Evolutionary conservation across 1,284 basidiomycete species (phyloP).

Genomic region (Malassezia nana): DNA sequence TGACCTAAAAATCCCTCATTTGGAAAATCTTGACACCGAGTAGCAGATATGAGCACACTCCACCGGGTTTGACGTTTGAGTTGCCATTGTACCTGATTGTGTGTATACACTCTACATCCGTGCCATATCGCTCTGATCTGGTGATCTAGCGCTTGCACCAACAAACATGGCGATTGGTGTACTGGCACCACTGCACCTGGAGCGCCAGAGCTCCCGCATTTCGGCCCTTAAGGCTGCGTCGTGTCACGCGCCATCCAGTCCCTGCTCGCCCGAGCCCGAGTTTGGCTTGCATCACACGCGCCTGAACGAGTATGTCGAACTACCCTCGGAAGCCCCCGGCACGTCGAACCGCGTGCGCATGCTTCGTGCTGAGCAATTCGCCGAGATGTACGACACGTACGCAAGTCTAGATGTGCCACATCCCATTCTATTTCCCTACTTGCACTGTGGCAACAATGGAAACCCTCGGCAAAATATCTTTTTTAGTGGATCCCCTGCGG

Average conservation of each 20-base stretch:
- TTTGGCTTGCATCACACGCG: background rate
- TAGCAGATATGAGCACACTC: no score
- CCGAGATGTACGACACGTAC: slow-evolving; percentile 28
- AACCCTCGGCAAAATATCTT: slow-evolving; percentile 36
- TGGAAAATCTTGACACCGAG: background rate
- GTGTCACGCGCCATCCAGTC: background rate
- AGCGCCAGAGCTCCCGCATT: background rate
- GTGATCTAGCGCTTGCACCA: background rate
- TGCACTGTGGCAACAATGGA: slow-evolving; percentile 43
- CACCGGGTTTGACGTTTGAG: no score
- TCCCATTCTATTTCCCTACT: slow-evolving; percentile 39
- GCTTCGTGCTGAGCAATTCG: slow-evolving; percentile 26
- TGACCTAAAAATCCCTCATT: background rate
- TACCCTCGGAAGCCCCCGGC: background rate
- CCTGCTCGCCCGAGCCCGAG: background rate
- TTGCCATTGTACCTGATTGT: no score
- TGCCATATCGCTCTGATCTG: no score
- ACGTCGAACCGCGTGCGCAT: slow-evolving; percentile 19
- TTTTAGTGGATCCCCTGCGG: slow-evolving; percentile 29
- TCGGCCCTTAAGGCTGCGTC: background rate
- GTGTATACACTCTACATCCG: no score
- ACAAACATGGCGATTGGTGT: background rate
- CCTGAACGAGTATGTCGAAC: background rate
- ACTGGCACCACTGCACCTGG: background rate
- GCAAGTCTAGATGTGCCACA: slow-evolving; percentile 34